These are phyloP conservation scores for Phytophthora nicotianae DNA, from an alignment of 352 stramenopile genomes.

Conservation along the genomic window DNA sequence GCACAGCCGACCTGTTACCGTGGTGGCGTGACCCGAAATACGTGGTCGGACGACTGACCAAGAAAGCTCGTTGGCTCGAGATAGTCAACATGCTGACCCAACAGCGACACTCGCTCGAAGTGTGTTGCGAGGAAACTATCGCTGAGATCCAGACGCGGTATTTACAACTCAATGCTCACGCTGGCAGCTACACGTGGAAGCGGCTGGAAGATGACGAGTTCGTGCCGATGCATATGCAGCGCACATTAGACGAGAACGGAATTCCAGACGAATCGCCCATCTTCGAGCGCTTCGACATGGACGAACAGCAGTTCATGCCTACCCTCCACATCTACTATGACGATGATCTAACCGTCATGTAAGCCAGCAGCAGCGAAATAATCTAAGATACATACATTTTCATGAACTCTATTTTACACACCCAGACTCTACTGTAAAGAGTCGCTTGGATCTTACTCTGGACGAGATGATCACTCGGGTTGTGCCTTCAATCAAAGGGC, in stretches of 20 bases:
- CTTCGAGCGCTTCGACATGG: constrained; percentile 88
- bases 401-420: too few relatives aligned
- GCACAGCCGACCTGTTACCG: constrained; percentile 71
- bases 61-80: constrained; percentile 73
- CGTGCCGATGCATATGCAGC: constrained; percentile 87
- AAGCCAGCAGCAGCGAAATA: constrained; percentile 3
- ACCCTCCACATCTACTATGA: constrained; percentile 94
- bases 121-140: constrained; percentile 90
- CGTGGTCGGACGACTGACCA: constrained; percentile 76
- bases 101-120: constrained; percentile 79
- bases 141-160: constrained; percentile 90
- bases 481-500: constrained; percentile 23
- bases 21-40: constrained; percentile 89
- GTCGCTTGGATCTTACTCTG: constrained; percentile 5
- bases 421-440: neutral
- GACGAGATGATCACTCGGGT: constrained; percentile 25
- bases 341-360: constrained; percentile 90
- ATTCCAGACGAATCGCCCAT: constrained; percentile 81
- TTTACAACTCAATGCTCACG: constrained; percentile 86
- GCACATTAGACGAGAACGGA: constrained; percentile 89
- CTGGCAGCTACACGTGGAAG: constrained; percentile 94
- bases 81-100: constrained; percentile 93
- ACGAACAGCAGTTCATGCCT: constrained; percentile 88
- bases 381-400: neutral
- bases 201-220: constrained; percentile 86